Conservation (phyloP, 2,329 filamentous ascomycete genomes). For the Beauveria brongniartii region DNA sequence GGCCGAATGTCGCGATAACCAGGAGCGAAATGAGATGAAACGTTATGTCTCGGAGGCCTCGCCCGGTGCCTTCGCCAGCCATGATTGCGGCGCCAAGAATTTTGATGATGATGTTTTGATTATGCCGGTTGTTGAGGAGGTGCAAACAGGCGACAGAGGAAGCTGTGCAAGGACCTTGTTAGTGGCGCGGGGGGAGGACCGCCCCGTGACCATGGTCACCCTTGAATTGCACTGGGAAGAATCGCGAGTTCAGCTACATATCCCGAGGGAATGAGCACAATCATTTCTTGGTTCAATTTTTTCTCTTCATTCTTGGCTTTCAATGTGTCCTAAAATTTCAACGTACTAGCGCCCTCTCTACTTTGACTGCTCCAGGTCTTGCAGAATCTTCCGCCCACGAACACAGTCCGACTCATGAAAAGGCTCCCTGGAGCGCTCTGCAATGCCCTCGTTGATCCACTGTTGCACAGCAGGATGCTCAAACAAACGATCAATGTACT, state of each 20-base stretch:
- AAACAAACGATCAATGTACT: conserved; percentile 27
- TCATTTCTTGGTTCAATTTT: not conserved
- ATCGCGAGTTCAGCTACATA: not conserved
- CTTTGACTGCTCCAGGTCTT: conserved; percentile 18
- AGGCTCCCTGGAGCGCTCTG: conserved; percentile 30
- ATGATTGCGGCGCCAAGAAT: not conserved
- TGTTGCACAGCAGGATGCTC: conserved; percentile 27
- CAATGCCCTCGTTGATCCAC: conserved; percentile 30
- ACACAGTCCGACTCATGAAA: conserved; percentile 29
- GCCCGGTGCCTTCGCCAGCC: conserved; percentile 8
- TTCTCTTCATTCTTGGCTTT: not conserved
- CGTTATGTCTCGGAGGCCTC: conserved; percentile 47
- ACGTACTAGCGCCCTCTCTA: not conserved
- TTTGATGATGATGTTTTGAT: not conserved
- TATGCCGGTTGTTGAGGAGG: not conserved
- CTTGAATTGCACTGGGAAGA: not conserved
- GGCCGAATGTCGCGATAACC: conserved; percentile 70
- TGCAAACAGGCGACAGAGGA: not conserved
- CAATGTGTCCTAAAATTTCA: not conserved
- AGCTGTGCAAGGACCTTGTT: not conserved
- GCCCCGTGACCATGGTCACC: not conserved
- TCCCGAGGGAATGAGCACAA: not conserved
- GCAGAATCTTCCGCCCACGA: conserved; percentile 23
- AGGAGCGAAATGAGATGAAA: conserved; percentile 72
- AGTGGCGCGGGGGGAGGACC: not conserved